Evolutionary conservation across 768 basidiomycete species (phyloP).

Genomic region (Leccinum longicurvipes): DNA sequence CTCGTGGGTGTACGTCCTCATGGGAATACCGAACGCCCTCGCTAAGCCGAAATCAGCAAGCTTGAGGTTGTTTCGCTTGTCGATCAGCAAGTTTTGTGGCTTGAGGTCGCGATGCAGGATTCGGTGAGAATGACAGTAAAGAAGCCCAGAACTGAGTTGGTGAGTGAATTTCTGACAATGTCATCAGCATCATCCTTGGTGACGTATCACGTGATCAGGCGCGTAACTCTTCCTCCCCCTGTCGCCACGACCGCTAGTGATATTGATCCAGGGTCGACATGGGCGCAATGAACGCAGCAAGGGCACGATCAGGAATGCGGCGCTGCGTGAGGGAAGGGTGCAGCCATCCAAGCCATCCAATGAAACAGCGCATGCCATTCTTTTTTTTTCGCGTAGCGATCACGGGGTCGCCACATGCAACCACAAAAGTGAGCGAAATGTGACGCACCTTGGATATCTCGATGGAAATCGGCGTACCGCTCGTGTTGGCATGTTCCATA

Average conservation of each 20-base stretch:
- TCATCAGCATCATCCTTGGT: conserved; percentile 11
- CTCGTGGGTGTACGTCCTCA: conserved; percentile 99
- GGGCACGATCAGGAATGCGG: not conserved
- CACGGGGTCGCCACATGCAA: conserved; percentile 3
- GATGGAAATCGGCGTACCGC: conserved; percentile 66
- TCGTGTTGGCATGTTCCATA: conserved; percentile 83
- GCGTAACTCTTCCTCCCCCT: no score
- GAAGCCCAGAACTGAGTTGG: conserved; percentile 86
- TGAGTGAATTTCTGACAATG: conserved; percentile 87
- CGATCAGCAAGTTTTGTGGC: conserved; percentile 93
- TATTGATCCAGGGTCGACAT: conserved; percentile 10
- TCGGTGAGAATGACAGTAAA: conserved; percentile 93
- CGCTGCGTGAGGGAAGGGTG: conserved; percentile 1
- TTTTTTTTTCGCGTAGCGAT: not conserved
- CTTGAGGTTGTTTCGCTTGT: conserved; percentile 86
- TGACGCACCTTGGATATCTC: conserved; percentile 76
- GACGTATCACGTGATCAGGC: conserved; percentile 31
- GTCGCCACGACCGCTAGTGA: conserved; percentile 23
- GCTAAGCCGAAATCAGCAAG: conserved; percentile 96
- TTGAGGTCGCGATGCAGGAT: conserved; percentile 98
- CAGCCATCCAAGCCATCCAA: conserved; percentile 6
- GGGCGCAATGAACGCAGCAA: not conserved
- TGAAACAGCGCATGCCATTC: not conserved
- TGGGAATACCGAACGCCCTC: conserved; percentile 95
- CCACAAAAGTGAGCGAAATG: not conserved